These are phyloP conservation scores for Radiomyces spectabilis DNA, from an alignment of 192 early-diverging fungal species.

Conservation along the genomic window DNA sequence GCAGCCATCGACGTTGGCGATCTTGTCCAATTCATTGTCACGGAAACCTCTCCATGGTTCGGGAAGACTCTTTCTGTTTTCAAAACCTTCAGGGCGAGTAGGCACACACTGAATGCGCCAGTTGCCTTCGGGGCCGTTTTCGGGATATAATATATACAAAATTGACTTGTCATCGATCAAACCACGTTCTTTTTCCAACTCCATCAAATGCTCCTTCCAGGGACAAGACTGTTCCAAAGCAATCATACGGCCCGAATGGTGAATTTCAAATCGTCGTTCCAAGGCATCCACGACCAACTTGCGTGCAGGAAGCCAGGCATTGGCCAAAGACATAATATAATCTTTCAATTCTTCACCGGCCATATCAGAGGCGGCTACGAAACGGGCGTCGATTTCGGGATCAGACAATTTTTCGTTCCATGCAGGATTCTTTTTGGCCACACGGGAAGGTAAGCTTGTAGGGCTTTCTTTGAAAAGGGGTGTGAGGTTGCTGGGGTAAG, in stretches of 20 bases:
- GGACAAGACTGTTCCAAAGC: slow-evolving; percentile 81
- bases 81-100: slow-evolving; percentile 48
- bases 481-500: slow-evolving; percentile 73
- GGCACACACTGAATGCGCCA: slow-evolving; percentile 79
- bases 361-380: slow-evolving; percentile 61
- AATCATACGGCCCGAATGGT: slow-evolving; percentile 72
- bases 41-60: slow-evolving; percentile 72
- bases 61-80: slow-evolving; percentile 73
- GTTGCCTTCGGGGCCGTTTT: slow-evolving; percentile 41
- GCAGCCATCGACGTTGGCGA: slow-evolving; percentile 67
- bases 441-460: slow-evolving; percentile 76
- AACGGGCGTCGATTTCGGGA: slow-evolving; percentile 57
- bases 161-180: slow-evolving; percentile 44
- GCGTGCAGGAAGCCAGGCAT: slow-evolving; percentile 85
- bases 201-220: slow-evolving; percentile 89
- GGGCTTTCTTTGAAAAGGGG: slow-evolving; percentile 71
- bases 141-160: slow-evolving; percentile 74
- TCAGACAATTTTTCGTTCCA: slow-evolving; percentile 79
- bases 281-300: slow-evolving; percentile 75
- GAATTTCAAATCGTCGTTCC: slow-evolving; percentile 42
- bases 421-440: slow-evolving; percentile 84
- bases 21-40: slow-evolving; percentile 74
- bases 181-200: slow-evolving; percentile 51
- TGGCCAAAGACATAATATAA: slow-evolving; percentile 59
- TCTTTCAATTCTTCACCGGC: slow-evolving; percentile 72